Percentiles rank a stretch among this genome's conserved stretches.
phyloP scores from a whole-genome alignment of 2,329 filamentous ascomycete species.

The Didymella pinodella region DNA sequence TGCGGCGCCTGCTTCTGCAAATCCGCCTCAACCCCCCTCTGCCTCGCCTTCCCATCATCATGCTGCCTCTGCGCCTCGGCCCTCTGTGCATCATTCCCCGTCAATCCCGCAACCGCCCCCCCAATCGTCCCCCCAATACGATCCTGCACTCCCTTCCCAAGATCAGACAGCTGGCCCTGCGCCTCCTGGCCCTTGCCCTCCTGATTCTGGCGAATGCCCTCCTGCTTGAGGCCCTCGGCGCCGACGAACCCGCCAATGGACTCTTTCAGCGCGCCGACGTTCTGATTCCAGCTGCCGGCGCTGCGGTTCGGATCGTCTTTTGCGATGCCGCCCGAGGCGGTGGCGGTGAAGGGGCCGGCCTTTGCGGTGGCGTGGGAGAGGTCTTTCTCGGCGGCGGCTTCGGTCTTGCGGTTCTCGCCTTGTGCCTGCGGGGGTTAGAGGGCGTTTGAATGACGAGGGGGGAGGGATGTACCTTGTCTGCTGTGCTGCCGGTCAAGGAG shows the following conservation, averaged over 20 bases:
- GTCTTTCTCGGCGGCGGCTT: constrained; percentile 72
- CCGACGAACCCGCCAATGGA: constrained; percentile 77
- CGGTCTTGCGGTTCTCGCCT: constrained; percentile 70
- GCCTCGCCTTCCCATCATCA: constrained; percentile 82
- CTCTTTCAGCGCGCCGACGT: constrained; percentile 85
- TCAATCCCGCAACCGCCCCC: constrained; percentile 73
- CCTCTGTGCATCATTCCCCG: constrained; percentile 73
- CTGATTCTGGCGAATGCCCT: constrained; percentile 79
- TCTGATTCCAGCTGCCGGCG: constrained; percentile 84
- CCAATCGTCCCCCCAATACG: constrained; percentile 74
- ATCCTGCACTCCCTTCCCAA: constrained; percentile 67
- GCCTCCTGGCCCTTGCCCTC: constrained; percentile 84
- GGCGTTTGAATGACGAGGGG: neutral
- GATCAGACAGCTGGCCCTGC: constrained; percentile 79
- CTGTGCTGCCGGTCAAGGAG: constrained; percentile 73
- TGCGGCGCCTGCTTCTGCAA: constrained; percentile 71
- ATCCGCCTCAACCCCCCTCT: constrained; percentile 83
- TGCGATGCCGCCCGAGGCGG: constrained; percentile 72
- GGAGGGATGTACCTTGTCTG: constrained; percentile 63
- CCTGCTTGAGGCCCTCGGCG: constrained; percentile 74
- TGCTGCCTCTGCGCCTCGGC: constrained; percentile 72
- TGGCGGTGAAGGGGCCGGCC: constrained; percentile 74
- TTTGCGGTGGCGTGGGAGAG: constrained; percentile 79
- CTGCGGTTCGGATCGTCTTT: constrained; percentile 76
- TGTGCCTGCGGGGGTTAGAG: constrained; percentile 56